A percentile compares a stretch with the other conserved stretches of the same genome.
phyloP scores from a whole-genome alignment of 305 asterid species.

The Fraxinus dipetala region DNA sequence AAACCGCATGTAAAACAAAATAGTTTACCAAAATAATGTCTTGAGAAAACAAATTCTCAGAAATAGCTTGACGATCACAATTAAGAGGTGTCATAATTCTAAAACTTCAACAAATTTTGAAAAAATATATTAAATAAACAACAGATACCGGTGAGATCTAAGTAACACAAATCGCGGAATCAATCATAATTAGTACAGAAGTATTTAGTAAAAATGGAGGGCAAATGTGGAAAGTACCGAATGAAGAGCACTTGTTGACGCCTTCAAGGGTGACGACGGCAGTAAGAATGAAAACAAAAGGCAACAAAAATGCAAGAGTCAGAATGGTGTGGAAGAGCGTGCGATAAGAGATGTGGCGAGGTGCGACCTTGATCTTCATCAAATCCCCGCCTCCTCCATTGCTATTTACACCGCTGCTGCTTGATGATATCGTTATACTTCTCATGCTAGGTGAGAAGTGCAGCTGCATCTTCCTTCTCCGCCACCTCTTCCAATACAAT shows the following conservation, averaged over 20 bases:
- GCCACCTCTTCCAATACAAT: conserved; percentile 33
- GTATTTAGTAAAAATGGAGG: not conserved
- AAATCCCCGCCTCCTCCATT: conserved; percentile 73
- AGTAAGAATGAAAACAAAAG: conserved; percentile 89
- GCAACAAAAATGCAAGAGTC: conserved; percentile 86
- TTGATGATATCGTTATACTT: conserved; percentile 45
- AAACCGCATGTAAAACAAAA: not conserved
- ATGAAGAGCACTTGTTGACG: conserved; percentile 93
- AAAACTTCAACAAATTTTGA: not conserved
- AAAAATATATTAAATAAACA: not conserved
- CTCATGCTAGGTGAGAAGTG: conserved; percentile 19
- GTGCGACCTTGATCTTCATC: conserved; percentile 97
- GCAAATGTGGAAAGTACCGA: conserved; percentile 50
- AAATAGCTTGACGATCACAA: conserved; percentile 18
- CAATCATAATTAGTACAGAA: conserved; percentile 9
- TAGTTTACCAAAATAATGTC: not conserved
- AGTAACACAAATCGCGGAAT: not conserved
- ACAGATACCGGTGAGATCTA: conserved; percentile 21
- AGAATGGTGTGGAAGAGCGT: conserved; percentile 83
- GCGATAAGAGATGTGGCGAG: conserved; percentile 88
- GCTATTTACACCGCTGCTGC: conserved; percentile 57
- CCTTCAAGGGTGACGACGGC: conserved; percentile 97
- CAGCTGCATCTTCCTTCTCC: conserved; percentile 60
- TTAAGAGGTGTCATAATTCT: conserved; percentile 24
- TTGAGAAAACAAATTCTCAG: conserved; percentile 1